These are phyloP conservation scores for Beauveria sp. DNA, from an alignment of 2,329 filamentous ascomycete genomes.

Conservation along the genomic window DNA sequence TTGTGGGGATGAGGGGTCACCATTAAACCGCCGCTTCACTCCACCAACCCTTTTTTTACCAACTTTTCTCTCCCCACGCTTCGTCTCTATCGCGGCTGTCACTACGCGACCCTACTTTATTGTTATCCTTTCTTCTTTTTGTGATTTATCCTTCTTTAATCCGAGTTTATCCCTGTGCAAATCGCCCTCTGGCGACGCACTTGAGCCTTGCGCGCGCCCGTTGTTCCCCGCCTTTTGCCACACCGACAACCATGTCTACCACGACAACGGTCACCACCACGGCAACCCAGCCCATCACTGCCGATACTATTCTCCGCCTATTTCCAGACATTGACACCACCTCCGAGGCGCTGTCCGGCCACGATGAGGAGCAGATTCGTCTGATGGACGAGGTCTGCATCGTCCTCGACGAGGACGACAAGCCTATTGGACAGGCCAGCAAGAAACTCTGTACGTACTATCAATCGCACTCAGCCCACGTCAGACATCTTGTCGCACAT, in stretches of 20 bases:
- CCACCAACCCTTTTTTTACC: neutral
- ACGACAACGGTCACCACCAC: constrained; percentile 32
- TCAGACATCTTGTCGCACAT: neutral
- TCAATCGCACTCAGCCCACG: neutral
- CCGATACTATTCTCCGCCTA: constrained; percentile 75
- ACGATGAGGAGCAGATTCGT: constrained; percentile 95
- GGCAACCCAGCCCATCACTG: constrained; percentile 61
- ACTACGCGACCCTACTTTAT: neutral
- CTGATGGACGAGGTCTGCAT: constrained; percentile 99
- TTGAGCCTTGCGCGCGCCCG: neutral
- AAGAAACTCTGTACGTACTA: constrained; percentile 77
- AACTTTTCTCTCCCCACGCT: neutral
- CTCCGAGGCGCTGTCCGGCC: constrained; percentile 72
- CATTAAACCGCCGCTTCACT: too few species aligned
- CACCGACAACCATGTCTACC: constrained; percentile 17
- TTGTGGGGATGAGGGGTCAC: too few species aligned
- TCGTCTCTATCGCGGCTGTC: neutral
- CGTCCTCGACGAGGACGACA: constrained; percentile 84
- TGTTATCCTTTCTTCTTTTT: neutral
- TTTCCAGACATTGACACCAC: constrained; percentile 76
- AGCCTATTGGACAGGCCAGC: constrained; percentile 89
- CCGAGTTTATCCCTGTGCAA: neutral
- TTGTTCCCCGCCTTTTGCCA: neutral
- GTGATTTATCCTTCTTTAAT: neutral
- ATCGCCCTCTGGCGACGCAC: neutral